Percentiles rank a stretch among this genome's conserved stretches.
These are phyloP conservation scores for Phytopythium delawarense DNA, from an alignment of 352 stramenopile species.

Conservation along the genomic window DNA sequence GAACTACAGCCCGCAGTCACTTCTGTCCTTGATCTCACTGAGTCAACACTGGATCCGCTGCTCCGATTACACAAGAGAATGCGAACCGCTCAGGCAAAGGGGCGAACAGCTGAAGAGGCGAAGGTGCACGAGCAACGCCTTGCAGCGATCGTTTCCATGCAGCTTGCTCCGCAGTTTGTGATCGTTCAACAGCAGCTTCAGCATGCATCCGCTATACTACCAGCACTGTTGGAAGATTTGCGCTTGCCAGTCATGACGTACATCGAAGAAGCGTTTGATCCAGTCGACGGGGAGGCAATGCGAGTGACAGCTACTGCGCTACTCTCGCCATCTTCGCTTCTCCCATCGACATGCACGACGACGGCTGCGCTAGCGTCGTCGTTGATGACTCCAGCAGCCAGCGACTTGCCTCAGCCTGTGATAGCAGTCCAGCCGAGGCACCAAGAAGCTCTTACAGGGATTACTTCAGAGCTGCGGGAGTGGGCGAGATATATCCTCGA, in stretches of 20 bases:
- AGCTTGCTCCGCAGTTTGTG: conserved; percentile 7
- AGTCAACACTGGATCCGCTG: conserved; percentile 42
- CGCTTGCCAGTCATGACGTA: not conserved
- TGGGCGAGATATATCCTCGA: not conserved
- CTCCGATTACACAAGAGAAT: conserved; percentile 39
- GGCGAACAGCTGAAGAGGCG: conserved; percentile 65
- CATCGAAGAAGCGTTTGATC: conserved; percentile 3
- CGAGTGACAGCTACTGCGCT: not conserved
- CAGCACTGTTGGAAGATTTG: not conserved
- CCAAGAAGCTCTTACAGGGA: not conserved
- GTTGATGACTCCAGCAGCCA: not conserved
- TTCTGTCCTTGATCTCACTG: not conserved
- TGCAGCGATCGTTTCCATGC: conserved; percentile 14
- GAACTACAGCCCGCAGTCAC: not conserved
- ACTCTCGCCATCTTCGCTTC: not conserved
- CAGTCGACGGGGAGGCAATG: not conserved
- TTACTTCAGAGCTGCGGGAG: not conserved
- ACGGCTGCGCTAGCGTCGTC: not conserved
- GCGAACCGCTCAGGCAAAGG: conserved; percentile 31
- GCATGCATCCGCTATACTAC: not conserved
- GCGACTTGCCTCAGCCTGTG: not conserved
- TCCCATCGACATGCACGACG: not conserved
- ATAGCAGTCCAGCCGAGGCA: not conserved
- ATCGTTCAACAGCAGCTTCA: conserved; percentile 21
- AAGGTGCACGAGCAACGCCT: conserved; percentile 68